These are phyloP conservation scores for Petrea volubilis DNA, from an alignment of 257 asterid genomes.

Conservation along the genomic window DNA sequence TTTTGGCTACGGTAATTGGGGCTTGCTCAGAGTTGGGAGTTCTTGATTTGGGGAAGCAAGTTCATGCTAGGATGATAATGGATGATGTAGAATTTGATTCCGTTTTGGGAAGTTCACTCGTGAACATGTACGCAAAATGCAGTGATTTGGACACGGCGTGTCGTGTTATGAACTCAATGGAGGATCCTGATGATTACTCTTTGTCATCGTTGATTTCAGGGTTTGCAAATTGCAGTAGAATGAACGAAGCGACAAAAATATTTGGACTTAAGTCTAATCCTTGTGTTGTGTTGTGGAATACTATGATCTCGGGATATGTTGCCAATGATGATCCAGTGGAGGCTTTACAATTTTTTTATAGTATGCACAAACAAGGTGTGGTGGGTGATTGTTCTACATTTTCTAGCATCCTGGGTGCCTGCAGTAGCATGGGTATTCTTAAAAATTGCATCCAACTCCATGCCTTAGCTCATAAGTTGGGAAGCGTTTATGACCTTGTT, in stretches of 20 bases:
- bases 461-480: slow-evolving; percentile 50
- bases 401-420: slow-evolving; percentile 67
- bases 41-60: slow-evolving; percentile 71
- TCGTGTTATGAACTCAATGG: slow-evolving; percentile 38
- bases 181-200: slow-evolving; percentile 66
- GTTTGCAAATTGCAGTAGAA: slow-evolving; percentile 58
- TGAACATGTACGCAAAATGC: slow-evolving; percentile 81
- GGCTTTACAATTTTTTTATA: slow-evolving; percentile 49
- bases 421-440: slow-evolving; percentile 48
- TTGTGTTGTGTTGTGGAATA: slow-evolving; percentile 69
- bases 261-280: slow-evolving; percentile 49
- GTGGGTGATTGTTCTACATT: slow-evolving; percentile 59
- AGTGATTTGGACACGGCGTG: slow-evolving; percentile 62
- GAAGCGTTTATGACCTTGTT: slow-evolving; percentile 56
- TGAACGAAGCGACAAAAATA: slow-evolving; percentile 61
- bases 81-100: slow-evolving; percentile 58
- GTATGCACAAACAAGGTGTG: slow-evolving; percentile 53
- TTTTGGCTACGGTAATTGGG: slow-evolving; percentile 58
- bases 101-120: slow-evolving; percentile 68
- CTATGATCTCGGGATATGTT: slow-evolving; percentile 71
- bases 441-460: slow-evolving; percentile 56
- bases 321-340: slow-evolving; percentile 39
- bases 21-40: slow-evolving; percentile 59
- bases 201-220: slow-evolving; percentile 75
- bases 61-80: slow-evolving; percentile 60